Evolutionary conservation across 2,329 filamentous ascomycete species (phyloP).

Genomic region (Arachnomyces sp.): DNA sequence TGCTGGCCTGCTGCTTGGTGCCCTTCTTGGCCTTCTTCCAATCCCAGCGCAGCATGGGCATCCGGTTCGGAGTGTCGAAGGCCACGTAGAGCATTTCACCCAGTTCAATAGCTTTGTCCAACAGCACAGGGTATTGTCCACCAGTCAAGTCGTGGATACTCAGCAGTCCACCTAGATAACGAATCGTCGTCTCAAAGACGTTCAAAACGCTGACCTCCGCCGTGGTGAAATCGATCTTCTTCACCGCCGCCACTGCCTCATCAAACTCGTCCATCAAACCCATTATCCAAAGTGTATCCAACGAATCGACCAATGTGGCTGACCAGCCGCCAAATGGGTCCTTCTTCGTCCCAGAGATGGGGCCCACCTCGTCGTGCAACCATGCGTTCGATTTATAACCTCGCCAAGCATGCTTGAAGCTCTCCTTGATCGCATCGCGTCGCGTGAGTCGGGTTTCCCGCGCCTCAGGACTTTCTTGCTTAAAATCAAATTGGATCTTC

Average conservation of each 20-base stretch:
- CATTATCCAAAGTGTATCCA: slow-evolving; percentile 60
- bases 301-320: slow-evolving; percentile 52
- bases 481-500: slow-evolving; percentile 21
- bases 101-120: slow-evolving; percentile 47
- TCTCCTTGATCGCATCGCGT: slow-evolving; percentile 41
- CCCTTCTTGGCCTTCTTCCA: slow-evolving; percentile 16
- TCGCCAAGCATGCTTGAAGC: slow-evolving; percentile 50
- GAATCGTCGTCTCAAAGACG: slow-evolving; percentile 47
- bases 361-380: slow-evolving; percentile 56
- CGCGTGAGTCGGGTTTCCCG: slow-evolving; percentile 33
- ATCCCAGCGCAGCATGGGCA: slow-evolving; percentile 19
- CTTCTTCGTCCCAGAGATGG: slow-evolving; percentile 45
- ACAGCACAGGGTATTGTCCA: slow-evolving; percentile 35
- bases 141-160: slow-evolving; percentile 46
- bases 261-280: slow-evolving; percentile 50
- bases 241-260: slow-evolving; percentile 44
- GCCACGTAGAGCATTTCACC: slow-evolving; percentile 48
- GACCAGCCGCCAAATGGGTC: slow-evolving; percentile 58
- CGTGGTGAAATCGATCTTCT: slow-evolving; percentile 48
- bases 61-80: slow-evolving; percentile 23
- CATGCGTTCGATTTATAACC: slow-evolving; percentile 58
- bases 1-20: slow-evolving; percentile 20
- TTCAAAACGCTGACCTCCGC: slow-evolving; percentile 28
- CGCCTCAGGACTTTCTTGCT: slow-evolving; percentile 15
- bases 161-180: slow-evolving; percentile 47